phyloP scores from a whole-genome alignment of 345 rosid species.

The Passiflora organensis region DNA sequence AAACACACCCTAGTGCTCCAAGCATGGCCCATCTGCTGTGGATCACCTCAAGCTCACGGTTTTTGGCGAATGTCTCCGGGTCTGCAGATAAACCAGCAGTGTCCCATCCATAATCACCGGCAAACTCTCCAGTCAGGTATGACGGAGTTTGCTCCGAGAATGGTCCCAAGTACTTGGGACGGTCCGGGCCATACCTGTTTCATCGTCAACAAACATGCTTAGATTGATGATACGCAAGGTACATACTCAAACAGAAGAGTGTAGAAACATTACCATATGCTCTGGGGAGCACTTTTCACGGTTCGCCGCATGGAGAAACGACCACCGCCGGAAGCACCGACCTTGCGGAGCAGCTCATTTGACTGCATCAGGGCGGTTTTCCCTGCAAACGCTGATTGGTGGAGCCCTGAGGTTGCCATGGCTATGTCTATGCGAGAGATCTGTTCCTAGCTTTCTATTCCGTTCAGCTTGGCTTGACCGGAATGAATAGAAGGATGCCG shows the following conservation, averaged over 20 bases:
- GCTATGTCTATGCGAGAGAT: neutral
- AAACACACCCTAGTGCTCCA: conserved; percentile 85
- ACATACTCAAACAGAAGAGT: neutral
- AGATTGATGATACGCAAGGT: too few relatives aligned
- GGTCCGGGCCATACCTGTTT: conserved; percentile 96
- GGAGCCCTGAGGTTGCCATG: conserved; percentile 88
- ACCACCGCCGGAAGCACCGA: conserved; percentile 54
- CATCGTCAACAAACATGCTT: neutral
- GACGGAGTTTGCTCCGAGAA: conserved; percentile 95
- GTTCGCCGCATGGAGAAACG: conserved; percentile 79
- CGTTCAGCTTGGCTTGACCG: neutral
- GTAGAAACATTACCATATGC: conserved; percentile 66
- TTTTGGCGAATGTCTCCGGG: conserved; percentile 93
- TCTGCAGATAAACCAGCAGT: conserved; percentile 96
- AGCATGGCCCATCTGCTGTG: conserved; percentile 99
- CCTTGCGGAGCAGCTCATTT: conserved; percentile 67
- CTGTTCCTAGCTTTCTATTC: neutral
- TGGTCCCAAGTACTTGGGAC: conserved; percentile 94
- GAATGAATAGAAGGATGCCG: neutral
- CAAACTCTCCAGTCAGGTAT: conserved; percentile 88
- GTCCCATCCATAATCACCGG: conserved; percentile 98
- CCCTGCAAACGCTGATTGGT: conserved; percentile 78
- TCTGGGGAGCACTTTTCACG: conserved; percentile 64
- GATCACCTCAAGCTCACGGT: conserved; percentile 95
- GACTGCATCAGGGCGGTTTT: conserved; percentile 64